These are phyloP conservation scores for Populus ilicifolia DNA, from an alignment of 345 rosid genomes.

Conservation along the genomic window DNA sequence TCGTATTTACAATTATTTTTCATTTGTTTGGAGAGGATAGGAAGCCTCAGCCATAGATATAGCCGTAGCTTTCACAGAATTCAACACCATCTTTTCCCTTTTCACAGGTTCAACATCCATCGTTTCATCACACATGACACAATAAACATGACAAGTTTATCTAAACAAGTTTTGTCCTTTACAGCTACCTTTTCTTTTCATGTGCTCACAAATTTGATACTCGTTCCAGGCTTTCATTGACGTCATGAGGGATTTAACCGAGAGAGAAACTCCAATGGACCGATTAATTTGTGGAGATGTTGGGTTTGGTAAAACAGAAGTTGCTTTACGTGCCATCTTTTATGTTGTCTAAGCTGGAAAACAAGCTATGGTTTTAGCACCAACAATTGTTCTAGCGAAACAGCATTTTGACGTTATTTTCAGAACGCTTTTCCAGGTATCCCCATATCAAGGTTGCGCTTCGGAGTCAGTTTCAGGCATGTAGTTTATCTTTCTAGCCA, in stretches of 20 bases:
- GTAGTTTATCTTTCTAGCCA: not conserved
- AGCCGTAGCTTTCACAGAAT: not conserved
- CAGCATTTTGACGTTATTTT: slow-evolving; percentile 87
- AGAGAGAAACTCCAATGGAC: slow-evolving; percentile 96
- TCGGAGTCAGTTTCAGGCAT: slow-evolving; percentile 93
- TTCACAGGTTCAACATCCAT: not conserved
- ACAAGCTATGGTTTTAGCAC: slow-evolving; percentile 97
- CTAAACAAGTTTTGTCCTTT: not conserved
- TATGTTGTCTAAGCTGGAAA: slow-evolving; percentile 83
- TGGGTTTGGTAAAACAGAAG: slow-evolving; percentile 99
- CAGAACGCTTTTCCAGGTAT: slow-evolving; percentile 66
- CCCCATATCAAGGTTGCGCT: slow-evolving; percentile 69
- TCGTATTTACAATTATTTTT: not conserved
- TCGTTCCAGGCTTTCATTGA: slow-evolving; percentile 81
- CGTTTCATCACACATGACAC: not conserved
- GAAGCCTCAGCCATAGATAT: not conserved
- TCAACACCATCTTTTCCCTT: not conserved
- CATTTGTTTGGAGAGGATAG: not conserved
- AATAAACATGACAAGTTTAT: not conserved
- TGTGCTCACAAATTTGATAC: slow-evolving; percentile 24
- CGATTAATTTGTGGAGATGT: slow-evolving; percentile 93
- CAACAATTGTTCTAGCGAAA: slow-evolving; percentile 88
- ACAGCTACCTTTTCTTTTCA: not conserved
- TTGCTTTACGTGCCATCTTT: slow-evolving; percentile 86
- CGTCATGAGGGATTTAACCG: slow-evolving; percentile 85